Percentiles rank a stretch among this genome's conserved stretches.
Conservation (phyloP, 2,329 filamentous ascomycete species). For the Talaromyces rugulosus region DNA sequence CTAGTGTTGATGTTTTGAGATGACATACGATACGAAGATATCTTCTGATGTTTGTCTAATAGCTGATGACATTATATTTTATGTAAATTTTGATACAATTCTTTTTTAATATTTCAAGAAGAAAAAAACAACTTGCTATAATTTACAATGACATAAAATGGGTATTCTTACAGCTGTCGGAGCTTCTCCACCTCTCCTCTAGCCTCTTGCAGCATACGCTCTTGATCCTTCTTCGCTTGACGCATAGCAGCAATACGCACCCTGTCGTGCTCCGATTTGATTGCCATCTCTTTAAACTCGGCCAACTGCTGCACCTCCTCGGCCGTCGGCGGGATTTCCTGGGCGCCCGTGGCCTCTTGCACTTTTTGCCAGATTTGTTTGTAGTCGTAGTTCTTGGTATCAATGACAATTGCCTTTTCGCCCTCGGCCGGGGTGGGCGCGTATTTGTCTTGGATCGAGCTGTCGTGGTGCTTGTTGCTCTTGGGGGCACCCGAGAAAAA, state of each 20-base stretch:
- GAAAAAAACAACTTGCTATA: background rate
- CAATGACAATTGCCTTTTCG: conserved; percentile 32
- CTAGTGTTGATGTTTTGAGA: background rate
- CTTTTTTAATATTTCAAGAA: background rate
- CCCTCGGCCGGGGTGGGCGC: conserved; percentile 27
- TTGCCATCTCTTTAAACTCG: conserved; percentile 31
- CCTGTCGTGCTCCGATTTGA: conserved; percentile 36
- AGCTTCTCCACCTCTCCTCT: conserved; percentile 41
- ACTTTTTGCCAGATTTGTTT: conserved; percentile 42
- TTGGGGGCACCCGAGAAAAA: conserved; percentile 36
- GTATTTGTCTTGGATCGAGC: conserved; percentile 26
- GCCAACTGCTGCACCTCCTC: conserved; percentile 34
- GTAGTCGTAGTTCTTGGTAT: conserved; percentile 36
- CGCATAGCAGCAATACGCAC: conserved; percentile 33
- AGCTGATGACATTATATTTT: background rate
- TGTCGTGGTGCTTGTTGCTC: conserved; percentile 21
- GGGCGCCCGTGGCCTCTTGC: conserved; percentile 36
- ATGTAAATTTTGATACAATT: conserved; percentile 5
- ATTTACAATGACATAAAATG: conserved; percentile 6
- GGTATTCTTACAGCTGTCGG: conserved; percentile 26
- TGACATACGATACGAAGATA: background rate
- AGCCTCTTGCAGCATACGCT: conserved; percentile 41
- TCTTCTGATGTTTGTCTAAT: background rate
- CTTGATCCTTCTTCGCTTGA: conserved; percentile 43
- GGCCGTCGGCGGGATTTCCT: conserved; percentile 28